Evolutionary conservation across 2,329 filamentous ascomycete species (phyloP).

Genomic region (Phialemoniopsis sp.): DNA sequence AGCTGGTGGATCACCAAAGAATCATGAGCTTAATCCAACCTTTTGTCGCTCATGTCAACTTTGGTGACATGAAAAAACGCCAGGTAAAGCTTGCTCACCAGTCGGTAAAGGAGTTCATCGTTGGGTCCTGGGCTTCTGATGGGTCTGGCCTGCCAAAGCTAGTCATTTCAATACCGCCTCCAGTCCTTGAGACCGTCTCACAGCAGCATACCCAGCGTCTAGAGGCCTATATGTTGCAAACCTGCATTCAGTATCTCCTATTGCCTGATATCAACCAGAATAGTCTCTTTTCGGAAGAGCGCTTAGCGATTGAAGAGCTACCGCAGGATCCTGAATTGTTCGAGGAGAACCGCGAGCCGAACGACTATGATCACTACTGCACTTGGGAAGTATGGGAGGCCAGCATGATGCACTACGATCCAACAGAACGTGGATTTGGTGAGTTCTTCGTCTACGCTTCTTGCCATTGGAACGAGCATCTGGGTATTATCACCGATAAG

Average conservation of each 20-base stretch:
- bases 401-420: conserved; percentile 15
- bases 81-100: conserved; percentile 12
- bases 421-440: too few species aligned
- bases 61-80: conserved; percentile 7
- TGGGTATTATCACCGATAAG: conserved; percentile 12
- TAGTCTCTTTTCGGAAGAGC: conserved; percentile 21
- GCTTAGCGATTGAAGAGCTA: conserved; percentile 11
- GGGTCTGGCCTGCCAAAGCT: neutral
- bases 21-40: conserved; percentile 13
- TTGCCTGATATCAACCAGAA: conserved; percentile 19
- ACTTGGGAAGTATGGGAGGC: conserved; percentile 24
- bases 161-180: too few species aligned
- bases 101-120: conserved; percentile 11
- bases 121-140: conserved; percentile 12
- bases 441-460: conserved; percentile 25
- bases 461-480: conserved; percentile 27
- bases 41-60: conserved; percentile 11
- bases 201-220: conserved; percentile 4
- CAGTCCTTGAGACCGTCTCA: too few species aligned
- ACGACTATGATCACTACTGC: conserved; percentile 13
- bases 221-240: conserved; percentile 15
- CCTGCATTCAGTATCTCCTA: conserved; percentile 18
- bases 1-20: conserved; percentile 18
- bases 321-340: conserved; percentile 17
- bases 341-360: conserved; percentile 8